These are phyloP conservation scores for Aphanomyces euteiches DNA, from an alignment of 352 stramenopile genomes.

Conservation along the genomic window DNA sequence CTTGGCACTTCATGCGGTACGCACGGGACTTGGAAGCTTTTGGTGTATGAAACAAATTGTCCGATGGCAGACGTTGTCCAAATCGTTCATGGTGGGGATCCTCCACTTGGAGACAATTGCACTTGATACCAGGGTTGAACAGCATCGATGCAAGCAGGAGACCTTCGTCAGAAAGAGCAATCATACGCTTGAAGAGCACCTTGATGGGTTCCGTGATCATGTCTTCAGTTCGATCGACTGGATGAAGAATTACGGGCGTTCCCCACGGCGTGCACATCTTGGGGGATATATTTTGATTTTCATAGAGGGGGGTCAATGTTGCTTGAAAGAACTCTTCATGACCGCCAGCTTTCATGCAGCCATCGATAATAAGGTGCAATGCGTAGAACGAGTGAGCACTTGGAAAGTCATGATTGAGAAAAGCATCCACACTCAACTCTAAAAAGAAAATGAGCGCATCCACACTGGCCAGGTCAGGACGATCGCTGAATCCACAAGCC, in stretches of 20 bases:
- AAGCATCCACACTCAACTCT: not conserved
- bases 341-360: not conserved
- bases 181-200: not conserved
- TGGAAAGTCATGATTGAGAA: slow-evolving; percentile 4
- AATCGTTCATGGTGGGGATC: not conserved
- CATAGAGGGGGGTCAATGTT: not conserved
- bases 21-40: not conserved
- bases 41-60: not conserved
- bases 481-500: not conserved
- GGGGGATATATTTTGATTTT: not conserved
- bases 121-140: not conserved
- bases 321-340: not conserved
- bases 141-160: not conserved
- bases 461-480: not conserved
- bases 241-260: not conserved
- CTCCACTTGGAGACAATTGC: not conserved
- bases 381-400: not conserved
- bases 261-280: not conserved
- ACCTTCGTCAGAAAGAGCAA: not conserved
- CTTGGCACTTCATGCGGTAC: not conserved
- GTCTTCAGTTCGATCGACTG: not conserved
- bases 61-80: not conserved
- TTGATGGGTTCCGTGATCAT: not conserved
- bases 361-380: not conserved
- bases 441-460: not conserved